These are phyloP conservation scores for Conringia planisiliqua DNA, from an alignment of 345 rosid species.

Conservation along the genomic window DNA sequence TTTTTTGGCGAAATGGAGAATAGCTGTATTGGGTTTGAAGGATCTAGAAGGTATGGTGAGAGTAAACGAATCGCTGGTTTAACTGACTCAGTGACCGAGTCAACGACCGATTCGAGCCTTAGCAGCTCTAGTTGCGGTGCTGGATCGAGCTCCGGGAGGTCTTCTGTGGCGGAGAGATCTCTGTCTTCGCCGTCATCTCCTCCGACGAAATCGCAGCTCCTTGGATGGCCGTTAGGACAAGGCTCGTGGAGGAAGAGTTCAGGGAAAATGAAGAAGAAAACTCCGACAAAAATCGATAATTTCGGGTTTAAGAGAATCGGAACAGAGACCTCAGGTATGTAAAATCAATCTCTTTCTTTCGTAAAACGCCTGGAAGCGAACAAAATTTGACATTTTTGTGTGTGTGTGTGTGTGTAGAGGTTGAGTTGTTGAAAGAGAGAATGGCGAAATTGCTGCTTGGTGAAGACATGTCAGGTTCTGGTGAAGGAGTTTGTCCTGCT, in stretches of 20 bases:
- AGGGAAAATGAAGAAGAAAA: slow-evolving; percentile 35
- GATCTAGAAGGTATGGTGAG: slow-evolving; percentile 30
- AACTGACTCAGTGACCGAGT: slow-evolving; percentile 46
- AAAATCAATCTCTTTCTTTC: slow-evolving; percentile 27
- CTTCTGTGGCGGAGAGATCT: slow-evolving; percentile 38
- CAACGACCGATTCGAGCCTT: slow-evolving; percentile 54
- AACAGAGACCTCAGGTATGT: slow-evolving; percentile 66
- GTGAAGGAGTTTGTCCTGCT: slow-evolving; percentile 93
- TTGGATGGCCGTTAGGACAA: slow-evolving; percentile 93
- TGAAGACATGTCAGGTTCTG: slow-evolving; percentile 99
- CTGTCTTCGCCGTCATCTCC: slow-evolving; percentile 40
- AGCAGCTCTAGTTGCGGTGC: slow-evolving; percentile 41
- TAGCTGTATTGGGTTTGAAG: slow-evolving; percentile 41
- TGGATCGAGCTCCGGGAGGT: slow-evolving; percentile 45
- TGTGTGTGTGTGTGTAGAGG: slow-evolving; percentile 39
- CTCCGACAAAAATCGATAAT: slow-evolving; percentile 36
- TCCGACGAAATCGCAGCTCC: slow-evolving; percentile 43
- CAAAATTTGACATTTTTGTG: not conserved
- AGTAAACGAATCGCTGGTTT: slow-evolving; percentile 24
- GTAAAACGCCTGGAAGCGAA: not conserved
- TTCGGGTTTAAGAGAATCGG: slow-evolving; percentile 42
- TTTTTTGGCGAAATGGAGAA: slow-evolving; percentile 39
- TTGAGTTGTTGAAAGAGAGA: slow-evolving; percentile 93
- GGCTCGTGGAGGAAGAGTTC: slow-evolving; percentile 43
- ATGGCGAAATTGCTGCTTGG: slow-evolving; percentile 92